A percentile compares a stretch with the other conserved stretches of the same genome.
phyloP scores from a whole-genome alignment of 129 eudicot genomes.

The Erigeron canadensis region DNA sequence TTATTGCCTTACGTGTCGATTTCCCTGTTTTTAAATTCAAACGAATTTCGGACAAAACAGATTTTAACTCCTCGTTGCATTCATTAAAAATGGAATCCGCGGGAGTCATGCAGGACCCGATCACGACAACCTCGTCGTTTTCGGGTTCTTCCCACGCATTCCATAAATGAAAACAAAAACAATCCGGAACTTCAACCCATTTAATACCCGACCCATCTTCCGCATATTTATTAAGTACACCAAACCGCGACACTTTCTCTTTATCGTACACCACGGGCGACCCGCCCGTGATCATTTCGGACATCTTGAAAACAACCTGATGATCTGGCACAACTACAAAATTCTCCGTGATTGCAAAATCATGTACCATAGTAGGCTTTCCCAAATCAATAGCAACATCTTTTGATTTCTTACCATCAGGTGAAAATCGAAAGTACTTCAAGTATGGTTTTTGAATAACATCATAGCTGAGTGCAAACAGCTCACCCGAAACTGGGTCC shows the following conservation, averaged over 20 bases:
- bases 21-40: slow-evolving; percentile 51
- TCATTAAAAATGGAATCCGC: slow-evolving; percentile 63
- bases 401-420: slow-evolving; percentile 45
- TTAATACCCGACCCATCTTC: slow-evolving; percentile 47
- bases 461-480: slow-evolving; percentile 49
- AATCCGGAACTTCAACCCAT: slow-evolving; percentile 59
- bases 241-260: slow-evolving; percentile 51
- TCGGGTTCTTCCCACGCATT: slow-evolving; percentile 60
- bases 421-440: slow-evolving; percentile 48
- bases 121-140: slow-evolving; percentile 50
- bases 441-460: slow-evolving; percentile 50
- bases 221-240: slow-evolving; percentile 46
- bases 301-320: slow-evolving; percentile 58
- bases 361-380: slow-evolving; percentile 59
- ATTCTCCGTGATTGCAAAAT: slow-evolving; percentile 58
- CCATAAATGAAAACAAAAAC: slow-evolving; percentile 61
- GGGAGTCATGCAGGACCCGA: slow-evolving; percentile 67
- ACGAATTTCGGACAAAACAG: slow-evolving; percentile 51
- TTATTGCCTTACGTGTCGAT: slow-evolving; percentile 39
- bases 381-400: slow-evolving; percentile 47
- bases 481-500: slow-evolving; percentile 47
- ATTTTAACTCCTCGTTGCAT: slow-evolving; percentile 44
- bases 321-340: slow-evolving; percentile 60
- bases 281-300: slow-evolving; percentile 55
- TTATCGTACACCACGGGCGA: slow-evolving; percentile 58